A percentile compares a stretch with the other conserved stretches of the same genome.
These are phyloP conservation scores for Alnus glutinosa DNA, from an alignment of 306 rosid species.

Conservation along the genomic window DNA sequence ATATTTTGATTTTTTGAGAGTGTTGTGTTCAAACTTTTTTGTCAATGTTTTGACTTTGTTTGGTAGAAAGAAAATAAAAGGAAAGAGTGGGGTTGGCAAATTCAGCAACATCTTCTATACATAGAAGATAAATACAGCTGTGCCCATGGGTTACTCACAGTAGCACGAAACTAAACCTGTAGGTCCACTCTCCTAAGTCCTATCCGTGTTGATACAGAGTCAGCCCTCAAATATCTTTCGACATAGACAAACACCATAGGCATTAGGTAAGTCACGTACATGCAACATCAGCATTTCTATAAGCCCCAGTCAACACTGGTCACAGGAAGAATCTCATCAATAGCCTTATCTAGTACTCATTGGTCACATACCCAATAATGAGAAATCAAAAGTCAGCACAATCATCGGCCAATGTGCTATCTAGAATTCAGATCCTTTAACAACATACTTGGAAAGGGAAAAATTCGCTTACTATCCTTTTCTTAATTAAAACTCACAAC, in stretches of 20 bases:
- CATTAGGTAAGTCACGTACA: not conserved
- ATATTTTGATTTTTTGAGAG: no score
- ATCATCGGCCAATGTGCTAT: not conserved
- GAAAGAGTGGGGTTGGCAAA: no score
- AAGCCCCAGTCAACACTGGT: not conserved
- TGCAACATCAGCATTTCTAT: not conserved
- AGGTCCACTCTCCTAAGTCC: not conserved
- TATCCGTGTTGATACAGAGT: not conserved
- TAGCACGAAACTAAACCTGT: not conserved
- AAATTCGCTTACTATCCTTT: not conserved
- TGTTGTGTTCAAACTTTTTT: no score
- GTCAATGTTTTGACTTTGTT: no score
- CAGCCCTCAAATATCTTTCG: not conserved
- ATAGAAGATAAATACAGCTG: not conserved
- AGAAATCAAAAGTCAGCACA: not conserved
- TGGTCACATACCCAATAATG: not conserved
- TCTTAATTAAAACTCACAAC: not conserved
- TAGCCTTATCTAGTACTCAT: not conserved
- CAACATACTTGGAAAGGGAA: not conserved
- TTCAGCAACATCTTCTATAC: no score
- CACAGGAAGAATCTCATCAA: not conserved
- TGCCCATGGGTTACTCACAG: not conserved
- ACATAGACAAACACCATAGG: not conserved
- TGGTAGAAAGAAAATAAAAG: no score
- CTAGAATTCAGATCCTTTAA: not conserved